Conservation (phyloP, 2,329 filamentous ascomycete species). For the Phialemonium atrogriseum region DNA sequence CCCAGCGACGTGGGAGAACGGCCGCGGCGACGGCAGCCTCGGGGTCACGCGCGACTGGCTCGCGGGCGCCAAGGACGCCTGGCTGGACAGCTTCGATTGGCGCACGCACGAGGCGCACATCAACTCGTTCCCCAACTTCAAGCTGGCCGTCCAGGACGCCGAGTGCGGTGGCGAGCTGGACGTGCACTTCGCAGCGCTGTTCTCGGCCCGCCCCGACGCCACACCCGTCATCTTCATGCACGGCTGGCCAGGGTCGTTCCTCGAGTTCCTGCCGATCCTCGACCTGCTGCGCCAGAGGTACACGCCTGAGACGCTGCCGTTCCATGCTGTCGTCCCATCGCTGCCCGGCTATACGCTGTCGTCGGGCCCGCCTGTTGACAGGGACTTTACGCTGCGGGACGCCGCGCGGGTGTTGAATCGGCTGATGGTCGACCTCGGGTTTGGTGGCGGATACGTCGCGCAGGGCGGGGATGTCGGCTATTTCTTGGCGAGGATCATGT, state of each 20-base stretch:
- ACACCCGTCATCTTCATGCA: conserved; percentile 43
- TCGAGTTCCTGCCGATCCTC: conserved; percentile 47
- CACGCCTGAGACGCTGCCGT: conserved; percentile 40
- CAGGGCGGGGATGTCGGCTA: conserved; percentile 51
- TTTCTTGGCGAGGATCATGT: conserved; percentile 32
- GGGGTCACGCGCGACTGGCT: conserved; percentile 33
- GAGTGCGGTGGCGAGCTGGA: conserved; percentile 23
- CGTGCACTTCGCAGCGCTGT: conserved; percentile 47
- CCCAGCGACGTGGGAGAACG: background rate
- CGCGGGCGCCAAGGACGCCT: conserved; percentile 26
- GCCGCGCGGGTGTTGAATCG: conserved; percentile 37
- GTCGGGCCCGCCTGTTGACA: conserved; percentile 33
- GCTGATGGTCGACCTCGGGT: conserved; percentile 44
- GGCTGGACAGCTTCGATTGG: conserved; percentile 39
- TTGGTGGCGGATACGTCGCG: conserved; percentile 39
- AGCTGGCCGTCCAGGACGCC: conserved; percentile 25
- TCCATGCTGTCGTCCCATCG: conserved; percentile 47
- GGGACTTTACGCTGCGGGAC: conserved; percentile 30
- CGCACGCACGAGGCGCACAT: conserved; percentile 25
- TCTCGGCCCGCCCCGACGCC: conserved; percentile 40
- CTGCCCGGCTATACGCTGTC: conserved; percentile 46
- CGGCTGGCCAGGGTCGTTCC: conserved; percentile 45
- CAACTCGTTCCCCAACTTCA: conserved; percentile 42
- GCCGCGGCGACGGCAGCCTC: conserved; percentile 1
- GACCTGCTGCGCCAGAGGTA: conserved; percentile 37